Base-by-base conservation (phyloP, 1,284 basidiomycete genomes). In the Boletus chippewaensis region DNA sequence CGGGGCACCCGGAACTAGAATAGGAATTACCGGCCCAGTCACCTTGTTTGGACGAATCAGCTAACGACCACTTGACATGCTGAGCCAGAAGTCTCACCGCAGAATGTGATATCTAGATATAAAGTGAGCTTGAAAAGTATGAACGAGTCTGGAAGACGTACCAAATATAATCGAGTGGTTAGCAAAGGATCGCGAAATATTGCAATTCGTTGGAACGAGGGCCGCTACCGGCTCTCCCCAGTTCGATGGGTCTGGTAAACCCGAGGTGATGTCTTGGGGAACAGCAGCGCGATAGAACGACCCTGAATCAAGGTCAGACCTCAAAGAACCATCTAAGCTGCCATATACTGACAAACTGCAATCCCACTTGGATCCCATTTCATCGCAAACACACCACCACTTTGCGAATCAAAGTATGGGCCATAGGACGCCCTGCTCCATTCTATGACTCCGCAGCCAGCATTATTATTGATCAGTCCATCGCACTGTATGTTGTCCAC, bases 11-110 rank as follows among this genome's bases (percentile, higher is more conserved):
- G 2, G 84, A 81, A 5, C 81, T 83, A 9, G 76, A 74, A 61
- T 87, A 90, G 3, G 81, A 81, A 62, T 86, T 84, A 38, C 87
- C 87, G 5, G 87, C 88, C 87, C 87, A 89, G 66, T 87, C 86
- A 57, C 87, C 85, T 84, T 52, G 24, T 45, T 52, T 45, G 22
- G 38, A 54, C n/a, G 7, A 32, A 43, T 63, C 28, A 60, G 43
- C 8, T 15, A 20, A n/a, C 9, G n/a, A 44, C 26, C n/a, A 29
- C 18, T n/a, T 15, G 11, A 40, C n/a, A 16, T 32, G 8, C 4
- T 28, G 16, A 35, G 31, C 22, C 40, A 26, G 26, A 26, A n/a
- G 36, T 39, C 54, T 69, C 55, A 83, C 84, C 86, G 59, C 87
- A 90, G 59, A 89, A 87, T 10, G 87, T 90, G 55, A 90, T 89